Evolutionary conservation across 345 rosid genomes (phyloP), one percentile per base, ranked within the genome.

Genomic region (Euphorbia lathyris): DNA sequence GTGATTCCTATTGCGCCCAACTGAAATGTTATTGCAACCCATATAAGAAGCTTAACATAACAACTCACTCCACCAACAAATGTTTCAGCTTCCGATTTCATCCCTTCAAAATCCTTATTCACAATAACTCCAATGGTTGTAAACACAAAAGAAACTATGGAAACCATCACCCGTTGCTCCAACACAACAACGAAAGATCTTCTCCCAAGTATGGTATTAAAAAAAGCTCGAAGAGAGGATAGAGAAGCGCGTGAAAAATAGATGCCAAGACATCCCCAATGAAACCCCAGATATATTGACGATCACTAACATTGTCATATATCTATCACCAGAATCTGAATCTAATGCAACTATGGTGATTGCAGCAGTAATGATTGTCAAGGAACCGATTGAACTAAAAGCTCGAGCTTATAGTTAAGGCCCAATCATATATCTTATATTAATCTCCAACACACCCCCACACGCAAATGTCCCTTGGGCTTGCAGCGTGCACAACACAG

Each of bases 111-210:
- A 67, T 86, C 97, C 0, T 79, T 74, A n/a, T 77, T 93, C 64
- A 77, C 56, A 13, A 84, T 58, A 26, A 90, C 74, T 0, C 96
- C 98, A 6, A 85, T 51, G 19, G 88, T 86, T 22, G 94, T 89
- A 73, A 91, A 89, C 20, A 81, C 34, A 19, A 85, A 93, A 40
- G 86, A 94, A 9, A 82, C 65, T 1, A 89, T 68, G 0, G 98
- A 91, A 65, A 93, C 97, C 92, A 85, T 84, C 34, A 79, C 86
- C 71, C 89, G 97, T 69, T 93, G 96, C 82, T 89, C 98, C 77
- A 93, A 66, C 51, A 90, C 96, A 22, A 89, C 94, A 29, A 91
- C 94, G 68, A 91, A 93, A 27, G 89, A 93, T 78, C 86, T 86
- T 63, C 92, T 80, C 6, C 97, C 91, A 0, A 89, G 77, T 16